Conservation (phyloP, 441 rosid genomes). For the Bocquillonia castaneifolia region DNA sequence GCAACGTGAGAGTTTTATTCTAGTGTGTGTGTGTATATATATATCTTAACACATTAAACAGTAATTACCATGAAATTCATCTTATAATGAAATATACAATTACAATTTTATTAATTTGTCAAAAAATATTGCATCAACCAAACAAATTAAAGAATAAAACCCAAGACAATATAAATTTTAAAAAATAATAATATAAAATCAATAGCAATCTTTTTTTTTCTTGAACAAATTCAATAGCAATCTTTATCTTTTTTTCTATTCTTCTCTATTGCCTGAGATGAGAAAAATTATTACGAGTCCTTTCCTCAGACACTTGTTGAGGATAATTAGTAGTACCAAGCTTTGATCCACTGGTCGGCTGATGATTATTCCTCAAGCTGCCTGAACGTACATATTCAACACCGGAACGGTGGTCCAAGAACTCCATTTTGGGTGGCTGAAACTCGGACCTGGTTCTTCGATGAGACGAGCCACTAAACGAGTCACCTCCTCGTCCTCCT, state of each 20-base stretch:
- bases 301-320: constrained; percentile 14
- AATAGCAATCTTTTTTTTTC: neutral
- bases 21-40: no score
- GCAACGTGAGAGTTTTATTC: no score
- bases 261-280: neutral
- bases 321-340: neutral
- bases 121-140: no score
- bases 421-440: constrained; percentile 26
- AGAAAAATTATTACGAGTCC: neutral
- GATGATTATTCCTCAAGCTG: constrained; percentile 16
- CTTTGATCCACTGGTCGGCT: constrained; percentile 12
- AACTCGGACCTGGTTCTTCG: constrained; percentile 44
- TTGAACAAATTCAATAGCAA: neutral
- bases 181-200: no score
- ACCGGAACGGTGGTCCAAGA: constrained; percentile 28
- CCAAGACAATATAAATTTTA: no score
- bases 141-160: no score
- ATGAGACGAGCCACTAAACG: constrained; percentile 42
- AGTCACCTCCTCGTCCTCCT: constrained; percentile 32
- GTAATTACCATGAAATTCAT: no score
- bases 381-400: constrained; percentile 18
- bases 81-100: no score
- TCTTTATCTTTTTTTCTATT: neutral
- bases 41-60: no score
- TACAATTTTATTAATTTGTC: no score